Percentiles rank a stretch among this genome's conserved stretches.
Evolutionary conservation across 768 basidiomycete species (phyloP).

Genomic region (Termitomyces heimii): DNA sequence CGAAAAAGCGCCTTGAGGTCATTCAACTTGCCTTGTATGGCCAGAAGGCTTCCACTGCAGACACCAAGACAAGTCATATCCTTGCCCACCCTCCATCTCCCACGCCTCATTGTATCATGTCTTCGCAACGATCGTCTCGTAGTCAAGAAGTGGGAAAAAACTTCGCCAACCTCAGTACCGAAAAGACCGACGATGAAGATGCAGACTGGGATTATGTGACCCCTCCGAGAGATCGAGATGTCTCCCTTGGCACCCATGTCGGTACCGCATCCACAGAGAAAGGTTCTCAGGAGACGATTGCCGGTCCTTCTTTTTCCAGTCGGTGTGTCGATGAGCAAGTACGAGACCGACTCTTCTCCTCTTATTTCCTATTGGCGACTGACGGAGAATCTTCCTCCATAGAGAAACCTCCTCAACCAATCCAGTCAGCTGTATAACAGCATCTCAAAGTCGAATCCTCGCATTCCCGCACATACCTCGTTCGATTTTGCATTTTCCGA

Average conservation of each 20-base stretch:
- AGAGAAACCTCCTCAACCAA: constrained; percentile 10
- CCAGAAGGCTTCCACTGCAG: background rate
- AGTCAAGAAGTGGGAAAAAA: background rate
- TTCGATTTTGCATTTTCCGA: constrained; percentile 16
- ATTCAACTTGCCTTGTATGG: background rate
- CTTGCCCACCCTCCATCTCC: background rate
- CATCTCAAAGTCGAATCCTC: background rate
- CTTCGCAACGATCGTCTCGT: background rate
- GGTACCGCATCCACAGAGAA: background rate
- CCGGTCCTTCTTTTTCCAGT: background rate
- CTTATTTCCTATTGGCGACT: background rate
- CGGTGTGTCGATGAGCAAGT: constrained; percentile 7
- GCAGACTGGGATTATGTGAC: constrained; percentile 7
- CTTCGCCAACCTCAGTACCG: background rate
- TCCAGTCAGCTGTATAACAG: constrained; percentile 7
- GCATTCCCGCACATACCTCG: constrained; percentile 1
- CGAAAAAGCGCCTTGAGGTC: background rate
- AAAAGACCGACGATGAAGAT: constrained; percentile 1
- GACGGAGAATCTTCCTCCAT: background rate
- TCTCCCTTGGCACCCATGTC: background rate
- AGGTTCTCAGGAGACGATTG: background rate
- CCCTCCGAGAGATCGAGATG: constrained; percentile 3
- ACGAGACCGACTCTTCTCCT: background rate
- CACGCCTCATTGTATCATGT: background rate
- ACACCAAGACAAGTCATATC: background rate